Percentiles rank a stretch among this genome's conserved stretches.
Conservation (phyloP, 257 asterid species). For the Solanum chilense region DNA sequence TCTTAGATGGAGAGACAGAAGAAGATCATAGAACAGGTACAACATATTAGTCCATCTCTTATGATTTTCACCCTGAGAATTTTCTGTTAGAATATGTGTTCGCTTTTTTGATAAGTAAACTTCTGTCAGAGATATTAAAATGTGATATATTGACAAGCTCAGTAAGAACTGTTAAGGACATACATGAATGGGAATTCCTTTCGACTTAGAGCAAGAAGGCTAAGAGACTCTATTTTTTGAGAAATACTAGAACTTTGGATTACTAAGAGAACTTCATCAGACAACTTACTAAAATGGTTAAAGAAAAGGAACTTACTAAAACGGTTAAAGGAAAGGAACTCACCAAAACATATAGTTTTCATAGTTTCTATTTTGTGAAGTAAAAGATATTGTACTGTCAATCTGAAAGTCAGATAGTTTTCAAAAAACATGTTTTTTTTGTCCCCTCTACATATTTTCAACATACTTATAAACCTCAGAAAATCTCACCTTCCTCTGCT, state of each 20-base stretch:
- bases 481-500: background rate
- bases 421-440: background rate
- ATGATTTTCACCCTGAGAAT: background rate
- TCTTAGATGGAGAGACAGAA: background rate
- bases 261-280: background rate
- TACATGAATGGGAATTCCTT: background rate
- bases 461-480: background rate
- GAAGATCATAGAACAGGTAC: background rate
- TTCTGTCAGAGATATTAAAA: background rate
- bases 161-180: background rate
- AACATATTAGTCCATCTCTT: background rate
- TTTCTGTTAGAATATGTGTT: background rate
- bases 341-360: background rate
- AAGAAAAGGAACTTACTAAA: background rate
- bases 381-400: background rate
- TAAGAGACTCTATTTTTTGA: background rate
- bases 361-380: background rate
- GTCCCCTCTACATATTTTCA: background rate
- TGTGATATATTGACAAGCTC: background rate
- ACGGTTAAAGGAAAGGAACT: background rate
- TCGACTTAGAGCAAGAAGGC: background rate
- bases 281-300: background rate
- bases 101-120: background rate
- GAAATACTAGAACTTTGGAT: background rate
- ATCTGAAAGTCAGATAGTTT: background rate